Base-by-base conservation (phyloP, 1,139 yeast genomes). In the Lipomyces yarrowii region DNA sequence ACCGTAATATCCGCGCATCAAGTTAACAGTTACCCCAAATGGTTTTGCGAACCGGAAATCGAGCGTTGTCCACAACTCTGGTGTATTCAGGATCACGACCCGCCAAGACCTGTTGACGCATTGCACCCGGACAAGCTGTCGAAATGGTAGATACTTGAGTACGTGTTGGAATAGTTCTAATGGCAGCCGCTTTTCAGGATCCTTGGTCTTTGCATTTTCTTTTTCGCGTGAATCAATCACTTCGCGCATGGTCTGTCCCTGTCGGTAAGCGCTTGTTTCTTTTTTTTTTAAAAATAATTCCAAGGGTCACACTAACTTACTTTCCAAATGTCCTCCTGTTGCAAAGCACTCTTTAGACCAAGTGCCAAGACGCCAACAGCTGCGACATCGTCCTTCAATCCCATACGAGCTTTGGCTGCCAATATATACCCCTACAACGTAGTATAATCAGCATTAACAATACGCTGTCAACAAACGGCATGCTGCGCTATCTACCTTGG, bases 91-190 rank as follows among this genome's bases (percentile, higher is more conserved):
- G 6, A 57, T 46, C 15, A 46, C 26, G 37, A 37, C 26, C 32
- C 26, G 39, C 66, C 66, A 63, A 13, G 35, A 13, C 33, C 56
- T 39, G 46, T 59, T 13, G 15, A 63, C 66, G 11, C 8, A 10
- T 42, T 60, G 66, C 18, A 63, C 52, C 2, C 23, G 46, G 2
- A 21, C 46, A 6, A 63, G 32, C 4, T 58, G 48, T 23, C 18
- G 42, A 26, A 60, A 57, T 37, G 63, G 57, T 11, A 60, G 59
- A 39, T 57, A 26, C 26, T 26, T 21, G 5, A 61, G 26, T 2
- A 63, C 37, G 30, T n/a, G 42, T 23, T 63, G 63, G 53, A 60
- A 33, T 15, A 63, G 32, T 32, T 63, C 66, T 21, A 57, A 13
- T 23, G 66, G 66, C 8, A 63, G 53, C 18, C 48, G 48, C 21